phyloP scores from a whole-genome alignment of 768 basidiomycete species.

The Xerocomellus amylosporus region DNA sequence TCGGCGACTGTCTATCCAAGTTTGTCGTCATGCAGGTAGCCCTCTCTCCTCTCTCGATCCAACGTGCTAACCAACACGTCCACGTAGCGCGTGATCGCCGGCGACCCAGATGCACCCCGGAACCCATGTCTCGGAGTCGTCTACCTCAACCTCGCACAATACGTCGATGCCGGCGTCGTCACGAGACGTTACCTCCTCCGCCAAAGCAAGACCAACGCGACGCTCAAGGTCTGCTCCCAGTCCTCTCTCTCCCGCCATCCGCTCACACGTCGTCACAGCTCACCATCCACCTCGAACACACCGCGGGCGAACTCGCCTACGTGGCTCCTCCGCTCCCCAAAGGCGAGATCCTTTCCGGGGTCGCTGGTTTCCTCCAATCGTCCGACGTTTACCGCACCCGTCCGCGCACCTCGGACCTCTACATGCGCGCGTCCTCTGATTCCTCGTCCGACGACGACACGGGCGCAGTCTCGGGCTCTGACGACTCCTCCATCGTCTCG shows the following conservation, averaged over 20 bases:
- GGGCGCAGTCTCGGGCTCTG: constrained; percentile 11
- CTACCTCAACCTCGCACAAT: constrained; percentile 72
- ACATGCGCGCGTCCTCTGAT: constrained; percentile 21
- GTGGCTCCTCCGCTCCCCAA: constrained; percentile 66
- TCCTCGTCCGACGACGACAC: constrained; percentile 31
- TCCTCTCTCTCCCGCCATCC: background rate
- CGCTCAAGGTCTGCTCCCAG: constrained; percentile 51
- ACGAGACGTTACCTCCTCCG: constrained; percentile 65
- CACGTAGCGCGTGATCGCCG: constrained; percentile 51
- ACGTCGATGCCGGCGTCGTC: constrained; percentile 55
- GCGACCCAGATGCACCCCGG: constrained; percentile 53
- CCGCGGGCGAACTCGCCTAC: constrained; percentile 55
- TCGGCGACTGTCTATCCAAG: constrained; percentile 60
- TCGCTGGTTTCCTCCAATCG: constrained; percentile 55
- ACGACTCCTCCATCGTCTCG: constrained; percentile 23
- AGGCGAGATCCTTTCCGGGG: constrained; percentile 68
- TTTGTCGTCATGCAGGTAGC: constrained; percentile 58
- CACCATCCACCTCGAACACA: constrained; percentile 53
- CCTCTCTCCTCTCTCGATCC: background rate
- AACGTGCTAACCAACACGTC: background rate
- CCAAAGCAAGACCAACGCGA: constrained; percentile 78
- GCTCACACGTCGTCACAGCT: constrained; percentile 39
- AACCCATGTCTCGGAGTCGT: constrained; percentile 65
- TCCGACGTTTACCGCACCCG: constrained; percentile 53
- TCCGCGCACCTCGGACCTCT: constrained; percentile 51